Evolutionary conservation across 2,329 filamentous ascomycete genomes (phyloP).

Genomic region (Diplodia intermedia): DNA sequence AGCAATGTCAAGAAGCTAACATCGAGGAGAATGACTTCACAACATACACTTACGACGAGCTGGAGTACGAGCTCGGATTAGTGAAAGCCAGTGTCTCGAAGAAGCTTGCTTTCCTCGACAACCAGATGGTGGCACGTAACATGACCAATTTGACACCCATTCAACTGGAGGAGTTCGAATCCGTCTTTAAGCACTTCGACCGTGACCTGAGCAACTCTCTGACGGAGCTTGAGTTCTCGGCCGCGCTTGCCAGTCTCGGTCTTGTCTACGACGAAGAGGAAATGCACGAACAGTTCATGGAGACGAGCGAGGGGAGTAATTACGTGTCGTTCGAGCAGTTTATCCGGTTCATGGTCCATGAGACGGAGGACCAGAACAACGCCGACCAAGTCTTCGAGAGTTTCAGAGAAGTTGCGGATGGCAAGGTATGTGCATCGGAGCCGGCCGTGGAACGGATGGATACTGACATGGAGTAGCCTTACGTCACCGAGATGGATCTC

Average conservation of each 20-base stretch:
- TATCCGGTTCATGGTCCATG: conserved; percentile 98
- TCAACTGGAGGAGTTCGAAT: conserved; percentile 97
- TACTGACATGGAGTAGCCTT: conserved; percentile 62
- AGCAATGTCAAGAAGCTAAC: conserved; percentile 92
- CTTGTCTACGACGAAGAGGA: conserved; percentile 96
- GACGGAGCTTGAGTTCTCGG: conserved; percentile 93
- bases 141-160: conserved; percentile 99
- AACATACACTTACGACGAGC: conserved; percentile 97
- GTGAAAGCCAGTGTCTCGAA: conserved; percentile 93
- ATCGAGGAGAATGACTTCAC: conserved; percentile 99
- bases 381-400: conserved; percentile 98
- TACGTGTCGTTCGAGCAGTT: conserved; percentile 98
- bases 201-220: conserved; percentile 89
- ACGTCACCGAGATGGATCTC: conserved; percentile 97
- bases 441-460: not conserved
- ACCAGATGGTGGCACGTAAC: conserved; percentile 96
- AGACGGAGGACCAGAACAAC: conserved; percentile 98
- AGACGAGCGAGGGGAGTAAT: conserved; percentile 79
- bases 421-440: conserved; percentile 66
- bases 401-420: conserved; percentile 96
- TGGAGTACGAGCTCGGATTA: conserved; percentile 89
- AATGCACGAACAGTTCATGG: conserved; percentile 94
- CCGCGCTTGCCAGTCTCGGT: conserved; percentile 90
- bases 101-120: conserved; percentile 95
- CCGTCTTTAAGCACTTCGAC: conserved; percentile 97